Evolutionary conservation across 176 grass and related monocot species (phyloP), one percentile per base, ranked within the genome.

Genomic region (Ensete glaucum): DNA sequence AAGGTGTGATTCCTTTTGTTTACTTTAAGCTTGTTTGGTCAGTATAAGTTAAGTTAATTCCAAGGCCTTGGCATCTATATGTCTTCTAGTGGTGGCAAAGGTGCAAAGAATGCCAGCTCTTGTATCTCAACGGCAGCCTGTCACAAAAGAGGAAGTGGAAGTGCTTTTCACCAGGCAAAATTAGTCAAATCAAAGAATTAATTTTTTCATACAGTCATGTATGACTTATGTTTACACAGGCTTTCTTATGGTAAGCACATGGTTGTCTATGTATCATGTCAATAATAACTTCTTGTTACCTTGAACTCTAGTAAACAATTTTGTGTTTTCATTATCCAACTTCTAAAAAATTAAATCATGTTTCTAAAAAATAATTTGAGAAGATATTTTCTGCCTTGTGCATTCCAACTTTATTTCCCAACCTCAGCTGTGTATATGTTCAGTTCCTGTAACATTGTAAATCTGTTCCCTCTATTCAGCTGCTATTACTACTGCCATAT

Each of bases 221-320:
- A 77, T 79, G 91, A 84, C 9, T 99, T 82, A 94, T 87, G 90
- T 94, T 56, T 94, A 99, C 80, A 68, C 64, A 25, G 82, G 85
- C 58, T 89, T 94, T 89, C 91, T 87, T 70, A 71, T 99, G 95
- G 95, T 94, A 94, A 84, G 75, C 29, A 71, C 50, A 34, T 15
- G 12, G 23, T 67, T 16, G 56, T 25, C 19, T 55, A 74, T 74
- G 29, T 55, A 55, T 74, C 21, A 29, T 54, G 8, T 0, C 52
- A 55, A 72, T 50, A 7, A 9, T 49, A 1, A 1, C 15, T 29
- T 70, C 5, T n/a, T 70, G 19, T 22, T 53, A 19, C 52, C 27
- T 52, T 52, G 29, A 43, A 67, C 13, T 13, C 24, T 14, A 12
- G 3, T 16, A 59, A n/a, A 59, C 16, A 19, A 5, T 59, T 59